These are phyloP conservation scores for Crepidotus sp. DNA, from an alignment of 1,284 basidiomycete genomes.

Conservation along the genomic window DNA sequence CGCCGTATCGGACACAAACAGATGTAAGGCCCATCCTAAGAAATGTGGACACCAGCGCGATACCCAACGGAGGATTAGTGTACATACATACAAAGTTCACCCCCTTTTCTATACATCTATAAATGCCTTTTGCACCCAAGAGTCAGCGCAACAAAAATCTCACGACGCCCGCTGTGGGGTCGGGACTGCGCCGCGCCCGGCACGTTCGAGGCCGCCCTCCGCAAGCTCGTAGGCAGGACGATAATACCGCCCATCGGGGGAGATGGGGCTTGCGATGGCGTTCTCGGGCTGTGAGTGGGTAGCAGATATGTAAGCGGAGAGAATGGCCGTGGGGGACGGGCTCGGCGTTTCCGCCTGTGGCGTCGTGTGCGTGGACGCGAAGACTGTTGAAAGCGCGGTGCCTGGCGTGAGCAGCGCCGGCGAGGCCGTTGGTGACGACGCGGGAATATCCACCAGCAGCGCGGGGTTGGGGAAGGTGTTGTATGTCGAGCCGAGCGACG, in stretches of 20 bases:
- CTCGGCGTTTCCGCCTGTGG: conserved; percentile 18
- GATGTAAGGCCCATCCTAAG: not conserved
- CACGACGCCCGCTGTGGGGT: conserved; percentile 9
- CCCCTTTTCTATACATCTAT: no score
- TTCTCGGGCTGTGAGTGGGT: conserved; percentile 19
- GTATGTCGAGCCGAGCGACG: conserved; percentile 89
- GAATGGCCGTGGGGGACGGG: conserved; percentile 15
- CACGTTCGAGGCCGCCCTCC: conserved; percentile 73
- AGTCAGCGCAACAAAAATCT: no score
- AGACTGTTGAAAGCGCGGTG: conserved; percentile 8
- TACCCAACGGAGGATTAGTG: no score
- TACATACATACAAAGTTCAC: no score
- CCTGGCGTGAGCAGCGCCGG: conserved; percentile 15
- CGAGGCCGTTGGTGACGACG: conserved; percentile 15
- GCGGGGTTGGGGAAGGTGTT: conserved; percentile 93
- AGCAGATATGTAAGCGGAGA: conserved; percentile 9
- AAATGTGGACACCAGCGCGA: no score
- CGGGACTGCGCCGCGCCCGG: conserved; percentile 35
- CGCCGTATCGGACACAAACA: not conserved
- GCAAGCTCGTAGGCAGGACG: conserved; percentile 72
- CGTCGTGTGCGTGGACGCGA: conserved; percentile 12
- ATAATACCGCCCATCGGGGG: conserved; percentile 32
- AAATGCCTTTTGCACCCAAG: no score
- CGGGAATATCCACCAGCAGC: conserved; percentile 36
- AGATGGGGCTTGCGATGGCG: conserved; percentile 6